Percentiles rank a stretch among this genome's conserved stretches.
phyloP scores from a whole-genome alignment of 2,329 filamentous ascomycete genomes.

The Verticillium longisporum region DNA sequence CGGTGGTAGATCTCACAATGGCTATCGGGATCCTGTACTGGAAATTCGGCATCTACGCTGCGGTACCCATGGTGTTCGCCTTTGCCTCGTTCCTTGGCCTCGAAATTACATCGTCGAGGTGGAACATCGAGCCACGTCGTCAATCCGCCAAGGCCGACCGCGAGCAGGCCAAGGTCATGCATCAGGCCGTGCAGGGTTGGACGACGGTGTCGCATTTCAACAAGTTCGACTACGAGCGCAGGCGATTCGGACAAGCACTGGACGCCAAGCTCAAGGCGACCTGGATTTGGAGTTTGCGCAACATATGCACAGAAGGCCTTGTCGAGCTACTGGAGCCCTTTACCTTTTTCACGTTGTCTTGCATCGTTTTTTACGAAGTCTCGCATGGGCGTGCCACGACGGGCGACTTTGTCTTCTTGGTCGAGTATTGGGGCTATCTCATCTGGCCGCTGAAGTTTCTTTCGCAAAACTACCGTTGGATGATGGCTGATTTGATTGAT shows the following conservation, averaged over 20 bases:
- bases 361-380: slow-evolving; percentile 46
- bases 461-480: slow-evolving; percentile 9
- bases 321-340: slow-evolving; percentile 36
- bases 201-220: slow-evolving; percentile 44
- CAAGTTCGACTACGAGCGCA: slow-evolving; percentile 21
- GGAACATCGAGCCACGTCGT: slow-evolving; percentile 30
- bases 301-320: slow-evolving; percentile 14
- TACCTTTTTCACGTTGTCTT: slow-evolving; percentile 22
- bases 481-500: slow-evolving; percentile 46
- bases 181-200: slow-evolving; percentile 55
- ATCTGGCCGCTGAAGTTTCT: slow-evolving; percentile 31
- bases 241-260: slow-evolving; percentile 18
- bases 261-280: slow-evolving; percentile 14
- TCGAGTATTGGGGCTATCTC: slow-evolving; percentile 53
- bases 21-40: slow-evolving; percentile 54
- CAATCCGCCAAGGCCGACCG: slow-evolving; percentile 31
- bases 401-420: slow-evolving; percentile 57
- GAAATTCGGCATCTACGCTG: slow-evolving; percentile 56
- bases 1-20: slow-evolving; percentile 53
- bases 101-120: slow-evolving; percentile 24
- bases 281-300: slow-evolving; percentile 12
- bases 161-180: slow-evolving; percentile 44
- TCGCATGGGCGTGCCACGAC: slow-evolving; percentile 39
- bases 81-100: slow-evolving; percentile 12
- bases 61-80: slow-evolving; percentile 24